phyloP scores from a whole-genome alignment of 2,329 filamentous ascomycete species.

The Aspergillus alliaceus region DNA sequence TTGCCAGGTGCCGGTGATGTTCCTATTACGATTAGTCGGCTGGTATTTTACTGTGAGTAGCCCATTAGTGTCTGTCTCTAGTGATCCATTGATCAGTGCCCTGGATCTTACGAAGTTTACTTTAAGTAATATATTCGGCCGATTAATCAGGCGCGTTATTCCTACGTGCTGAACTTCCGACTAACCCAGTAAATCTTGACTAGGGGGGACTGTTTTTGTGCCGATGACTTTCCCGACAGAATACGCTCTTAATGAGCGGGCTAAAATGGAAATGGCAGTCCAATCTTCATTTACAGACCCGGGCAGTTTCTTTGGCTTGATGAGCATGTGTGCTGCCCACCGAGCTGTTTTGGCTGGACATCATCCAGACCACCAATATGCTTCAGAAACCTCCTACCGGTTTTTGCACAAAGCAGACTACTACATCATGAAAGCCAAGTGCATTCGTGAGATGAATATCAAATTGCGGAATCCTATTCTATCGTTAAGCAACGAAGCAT shows the following conservation, averaged over 20 bases:
- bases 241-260: constrained; percentile 22
- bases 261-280: constrained; percentile 31
- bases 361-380: constrained; percentile 23
- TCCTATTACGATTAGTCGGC: constrained; percentile 25
- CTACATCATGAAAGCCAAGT: constrained; percentile 39
- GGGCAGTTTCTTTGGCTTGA: constrained; percentile 40
- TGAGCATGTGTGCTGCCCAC: constrained; percentile 42
- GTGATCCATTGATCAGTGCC: background rate
- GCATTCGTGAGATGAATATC: constrained; percentile 33
- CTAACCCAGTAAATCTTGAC: background rate
- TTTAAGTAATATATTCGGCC: no score
- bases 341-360: constrained; percentile 32
- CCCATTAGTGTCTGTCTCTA: background rate
- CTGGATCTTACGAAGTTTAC: background rate
- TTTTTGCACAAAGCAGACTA: constrained; percentile 36
- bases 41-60: constrained; percentile 37
- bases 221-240: constrained; percentile 42
- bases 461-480: constrained; percentile 30
- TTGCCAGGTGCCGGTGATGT: constrained; percentile 28
- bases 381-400: constrained; percentile 14
- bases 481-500: constrained; percentile 32
- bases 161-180: background rate
- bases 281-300: constrained; percentile 34
- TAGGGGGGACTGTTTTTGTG: constrained; percentile 36
- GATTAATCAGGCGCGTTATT: background rate